These are phyloP conservation scores for Punctularia strigosozonata DNA, from an alignment of 768 basidiomycete species.

Conservation along the genomic window DNA sequence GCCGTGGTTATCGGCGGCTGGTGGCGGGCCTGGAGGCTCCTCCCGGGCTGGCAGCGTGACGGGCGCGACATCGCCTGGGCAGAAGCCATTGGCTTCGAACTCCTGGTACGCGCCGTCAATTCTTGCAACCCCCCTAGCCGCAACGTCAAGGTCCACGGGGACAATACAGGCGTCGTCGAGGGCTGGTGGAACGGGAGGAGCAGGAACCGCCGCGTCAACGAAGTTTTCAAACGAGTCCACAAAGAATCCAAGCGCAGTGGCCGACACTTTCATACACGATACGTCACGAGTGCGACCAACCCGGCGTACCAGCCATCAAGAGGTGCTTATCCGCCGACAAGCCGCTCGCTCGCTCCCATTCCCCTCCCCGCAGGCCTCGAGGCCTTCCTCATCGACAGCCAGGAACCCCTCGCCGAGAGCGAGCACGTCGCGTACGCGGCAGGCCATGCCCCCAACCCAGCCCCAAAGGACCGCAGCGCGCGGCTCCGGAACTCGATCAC, in stretches of 20 bases:
- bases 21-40: not conserved
- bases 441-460: not conserved
- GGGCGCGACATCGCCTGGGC: too few relatives aligned
- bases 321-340: constrained; percentile 14
- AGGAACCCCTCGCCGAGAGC: not conserved
- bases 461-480: not conserved
- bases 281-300: constrained; percentile 24
- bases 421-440: not conserved
- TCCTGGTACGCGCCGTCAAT: too few relatives aligned
- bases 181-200: constrained; percentile 6
- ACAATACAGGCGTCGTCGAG: constrained; percentile 12
- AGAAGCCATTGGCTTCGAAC: too few relatives aligned
- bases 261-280: constrained; percentile 22
- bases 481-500: not conserved
- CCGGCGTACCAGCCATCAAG: constrained; percentile 27
- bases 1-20: not conserved
- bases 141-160: too few relatives aligned
- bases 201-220: constrained; percentile 7
- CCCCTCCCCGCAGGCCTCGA: constrained; percentile 16
- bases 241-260: too few relatives aligned
- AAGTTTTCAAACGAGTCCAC: constrained; percentile 8
- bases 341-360: constrained; percentile 19
- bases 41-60: too few relatives aligned
- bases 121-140: too few relatives aligned
- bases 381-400: constrained; percentile 2